phyloP scores from a whole-genome alignment of 306 rosid genomes.

The Gastrolobium bilobum region DNA sequence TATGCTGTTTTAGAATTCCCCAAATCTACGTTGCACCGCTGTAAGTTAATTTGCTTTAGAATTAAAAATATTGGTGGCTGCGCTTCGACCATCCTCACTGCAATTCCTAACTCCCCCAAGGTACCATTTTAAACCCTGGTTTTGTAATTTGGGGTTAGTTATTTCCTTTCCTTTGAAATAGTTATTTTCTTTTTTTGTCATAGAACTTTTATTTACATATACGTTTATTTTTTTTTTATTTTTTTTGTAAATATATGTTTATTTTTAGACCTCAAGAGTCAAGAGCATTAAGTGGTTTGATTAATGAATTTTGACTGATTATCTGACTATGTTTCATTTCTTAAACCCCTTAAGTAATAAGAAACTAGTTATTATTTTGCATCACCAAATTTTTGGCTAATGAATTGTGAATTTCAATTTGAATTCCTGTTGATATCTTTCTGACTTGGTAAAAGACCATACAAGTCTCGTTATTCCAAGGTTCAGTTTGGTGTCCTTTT shows the following conservation, averaged over 20 bases:
- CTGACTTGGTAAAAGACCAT: background rate
- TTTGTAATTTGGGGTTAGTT: background rate
- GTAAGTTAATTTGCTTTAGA: conserved; percentile 51
- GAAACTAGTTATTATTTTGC: background rate
- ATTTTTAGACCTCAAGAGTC: background rate
- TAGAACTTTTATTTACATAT: background rate
- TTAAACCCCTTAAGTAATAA: background rate
- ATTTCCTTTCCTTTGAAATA: background rate
- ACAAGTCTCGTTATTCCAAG: conserved; percentile 4
- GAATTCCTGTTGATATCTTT: conserved; percentile 9
- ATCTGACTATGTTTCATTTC: background rate
- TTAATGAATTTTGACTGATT: background rate
- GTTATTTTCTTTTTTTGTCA: background rate
- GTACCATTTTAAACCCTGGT: conserved; percentile 49
- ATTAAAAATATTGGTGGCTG: no score
- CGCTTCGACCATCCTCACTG: conserved; percentile 76
- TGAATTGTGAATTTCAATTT: conserved; percentile 15
- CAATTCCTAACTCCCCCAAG: conserved; percentile 81
- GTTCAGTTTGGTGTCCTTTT: background rate
- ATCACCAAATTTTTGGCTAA: background rate
- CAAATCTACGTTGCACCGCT: conserved; percentile 91
- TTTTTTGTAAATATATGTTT: no score
- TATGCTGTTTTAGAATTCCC: conserved; percentile 91
- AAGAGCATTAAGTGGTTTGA: background rate
- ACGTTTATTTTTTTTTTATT: no score